Evolutionary conservation across 345 rosid species (phyloP).

Genomic region (Eucalyptus sp.): DNA sequence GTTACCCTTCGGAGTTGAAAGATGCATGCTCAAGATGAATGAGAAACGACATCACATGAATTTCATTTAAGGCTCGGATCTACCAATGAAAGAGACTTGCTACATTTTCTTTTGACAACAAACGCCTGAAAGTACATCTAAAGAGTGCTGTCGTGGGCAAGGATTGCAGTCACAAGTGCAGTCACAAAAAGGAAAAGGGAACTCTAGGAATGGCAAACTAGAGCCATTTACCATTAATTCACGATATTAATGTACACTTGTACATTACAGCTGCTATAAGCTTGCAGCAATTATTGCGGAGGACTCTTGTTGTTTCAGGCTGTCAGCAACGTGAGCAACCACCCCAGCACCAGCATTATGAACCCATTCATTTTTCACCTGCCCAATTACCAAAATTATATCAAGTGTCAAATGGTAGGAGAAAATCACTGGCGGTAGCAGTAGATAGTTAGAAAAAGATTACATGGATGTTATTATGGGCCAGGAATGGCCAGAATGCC

Average conservation of each 20-base stretch:
- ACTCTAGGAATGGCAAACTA: background rate
- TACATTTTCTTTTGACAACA: background rate
- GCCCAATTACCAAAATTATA: background rate
- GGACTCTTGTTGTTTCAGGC: slow-evolving; percentile 71
- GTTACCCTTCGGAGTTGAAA: background rate
- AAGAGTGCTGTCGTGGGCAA: background rate
- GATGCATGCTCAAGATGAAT: background rate
- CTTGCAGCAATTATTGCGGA: slow-evolving; percentile 39
- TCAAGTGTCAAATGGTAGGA: background rate
- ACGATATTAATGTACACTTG: background rate
- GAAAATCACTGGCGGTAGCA: background rate
- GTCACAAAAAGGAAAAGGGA: background rate
- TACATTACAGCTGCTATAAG: slow-evolving; percentile 25
- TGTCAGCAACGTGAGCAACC: slow-evolving; percentile 89
- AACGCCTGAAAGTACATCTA: background rate
- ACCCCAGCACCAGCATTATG: slow-evolving; percentile 90
- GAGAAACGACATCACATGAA: background rate
- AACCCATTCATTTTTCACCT: slow-evolving; percentile 87
- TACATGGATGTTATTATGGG: slow-evolving; percentile 94
- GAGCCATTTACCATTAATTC: background rate
- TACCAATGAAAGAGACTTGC: background rate
- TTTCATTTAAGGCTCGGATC: background rate
- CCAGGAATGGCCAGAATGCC: slow-evolving; percentile 86
- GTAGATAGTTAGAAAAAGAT: background rate
- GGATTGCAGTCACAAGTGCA: background rate